Evolutionary conservation across 2,329 filamentous ascomycete species (phyloP), one percentile per base, ranked within the genome.

Genomic region (Diaporthe amygdali): DNA sequence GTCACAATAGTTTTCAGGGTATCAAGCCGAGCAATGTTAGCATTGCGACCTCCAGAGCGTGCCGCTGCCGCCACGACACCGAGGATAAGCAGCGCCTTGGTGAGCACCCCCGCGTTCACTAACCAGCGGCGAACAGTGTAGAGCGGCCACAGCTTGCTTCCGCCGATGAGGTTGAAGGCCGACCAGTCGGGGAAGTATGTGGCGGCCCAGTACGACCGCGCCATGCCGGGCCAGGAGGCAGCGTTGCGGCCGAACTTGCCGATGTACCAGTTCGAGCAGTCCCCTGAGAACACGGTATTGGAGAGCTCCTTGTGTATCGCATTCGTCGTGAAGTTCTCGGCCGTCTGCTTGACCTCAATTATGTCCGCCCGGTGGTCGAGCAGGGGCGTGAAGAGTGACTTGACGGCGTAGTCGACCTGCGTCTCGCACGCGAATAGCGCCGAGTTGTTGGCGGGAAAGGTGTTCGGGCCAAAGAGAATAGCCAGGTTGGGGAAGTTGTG

Each of bases 231-330:
- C 78, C 79, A 82, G 0, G 77, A 79, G 0, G 81, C 80, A 0
- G 79, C 74, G 55, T 84, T 84, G 6, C 80, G 77, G 0, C 82
- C 82, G 25, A 76, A 75, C 7, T 77, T 73, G 70, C 79, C 78
- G 54, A 84, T 82, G 70, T 84, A 83, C 82, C 81, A 84, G 73
- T 84, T 84, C 20, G 79, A 81, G 67, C 82, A 84, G 47, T 77
- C 80, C 1, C 75, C 79, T 15, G 77, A 71, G 64, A 82, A 84
- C 4, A 84, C 82, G 0, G 77, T 79, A n/a, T 78, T 75, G 15
- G 72, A 51, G 0, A 84, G 74, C 27, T 77, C 69, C 9, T 63
- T 32, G 22, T 84, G 78, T 0, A 84, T 75, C 5, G 68, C 64
- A 9, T 79, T 78, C 2, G 77, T 76, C 44, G 74, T 78, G 17